A percentile compares a stretch with the other conserved stretches of the same genome.
Evolutionary conservation across 106 monocot species (phyloP).

Genomic region (Dactylorhiza incarnata): DNA sequence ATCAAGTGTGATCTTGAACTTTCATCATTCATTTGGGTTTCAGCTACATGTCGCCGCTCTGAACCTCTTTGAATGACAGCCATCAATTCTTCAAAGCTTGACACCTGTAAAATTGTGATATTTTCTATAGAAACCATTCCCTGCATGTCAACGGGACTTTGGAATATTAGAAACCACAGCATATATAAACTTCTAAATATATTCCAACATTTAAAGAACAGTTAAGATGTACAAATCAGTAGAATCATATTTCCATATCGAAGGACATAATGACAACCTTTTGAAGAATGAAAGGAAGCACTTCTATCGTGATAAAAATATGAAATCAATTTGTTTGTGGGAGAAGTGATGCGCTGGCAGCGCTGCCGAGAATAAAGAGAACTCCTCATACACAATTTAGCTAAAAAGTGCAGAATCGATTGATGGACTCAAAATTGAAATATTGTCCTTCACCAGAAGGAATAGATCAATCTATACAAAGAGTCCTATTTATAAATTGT

Average conservation of each 20-base stretch:
- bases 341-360: not conserved
- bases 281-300: not conserved
- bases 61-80: constrained; percentile 63
- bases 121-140: constrained; percentile 95
- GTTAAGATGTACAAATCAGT: not conserved
- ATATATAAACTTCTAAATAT: not conserved
- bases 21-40: constrained; percentile 94
- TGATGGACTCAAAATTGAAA: no score
- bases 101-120: constrained; percentile 59
- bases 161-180: not conserved
- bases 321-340: not conserved
- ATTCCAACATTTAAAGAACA: not conserved
- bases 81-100: constrained; percentile 70
- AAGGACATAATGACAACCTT: not conserved
- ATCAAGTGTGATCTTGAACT: constrained; percentile 98
- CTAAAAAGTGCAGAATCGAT: no score
- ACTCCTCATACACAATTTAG: no score
- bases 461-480: no score
- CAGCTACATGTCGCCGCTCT: constrained; percentile 72
- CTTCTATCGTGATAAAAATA: not conserved
- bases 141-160: constrained; percentile 20
- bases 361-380: no score
- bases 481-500: no score
- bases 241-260: not conserved
- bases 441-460: no score